phyloP scores from a whole-genome alignment of 805 yeast species.

The Deakozyma indianensis region DNA sequence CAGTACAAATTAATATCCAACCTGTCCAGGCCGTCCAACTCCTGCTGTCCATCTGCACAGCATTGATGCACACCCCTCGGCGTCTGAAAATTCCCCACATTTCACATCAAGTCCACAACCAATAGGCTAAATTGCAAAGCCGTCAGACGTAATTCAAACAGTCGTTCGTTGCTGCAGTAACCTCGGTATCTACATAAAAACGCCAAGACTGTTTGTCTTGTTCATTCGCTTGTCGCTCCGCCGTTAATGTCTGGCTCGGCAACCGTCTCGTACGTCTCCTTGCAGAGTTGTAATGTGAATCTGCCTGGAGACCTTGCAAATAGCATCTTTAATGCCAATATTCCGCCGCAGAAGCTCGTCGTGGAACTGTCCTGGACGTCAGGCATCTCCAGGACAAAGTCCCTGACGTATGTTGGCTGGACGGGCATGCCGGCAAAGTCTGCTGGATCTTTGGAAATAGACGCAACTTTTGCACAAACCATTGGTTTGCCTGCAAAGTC shows the following conservation, averaged over 20 bases:
- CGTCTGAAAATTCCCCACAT: too few species aligned
- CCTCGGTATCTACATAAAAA: too few species aligned
- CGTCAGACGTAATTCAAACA: too few species aligned
- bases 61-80: too few species aligned
- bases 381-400: constrained; percentile 11
- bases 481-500: constrained; percentile 32
- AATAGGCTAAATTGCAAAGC: too few species aligned
- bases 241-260: background rate
- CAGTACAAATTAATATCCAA: too few species aligned
- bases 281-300: constrained; percentile 22
- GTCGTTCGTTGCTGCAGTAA: too few species aligned
- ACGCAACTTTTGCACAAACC: constrained; percentile 46
- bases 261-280: background rate
- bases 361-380: constrained; percentile 29
- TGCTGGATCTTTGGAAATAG: constrained; percentile 37
- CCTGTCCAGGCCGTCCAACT: too few species aligned
- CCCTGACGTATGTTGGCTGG: constrained; percentile 44
- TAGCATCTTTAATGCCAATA: constrained; percentile 34
- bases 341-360: constrained; percentile 42
- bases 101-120: too few species aligned
- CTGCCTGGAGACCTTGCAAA: constrained; percentile 36
- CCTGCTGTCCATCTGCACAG: too few species aligned
- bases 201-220: too few species aligned
- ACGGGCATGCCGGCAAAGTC: constrained; percentile 35
- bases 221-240: too few species aligned